Conservation (phyloP, 1,139 yeast genomes). For the Geotrichum klebahnii region DNA sequence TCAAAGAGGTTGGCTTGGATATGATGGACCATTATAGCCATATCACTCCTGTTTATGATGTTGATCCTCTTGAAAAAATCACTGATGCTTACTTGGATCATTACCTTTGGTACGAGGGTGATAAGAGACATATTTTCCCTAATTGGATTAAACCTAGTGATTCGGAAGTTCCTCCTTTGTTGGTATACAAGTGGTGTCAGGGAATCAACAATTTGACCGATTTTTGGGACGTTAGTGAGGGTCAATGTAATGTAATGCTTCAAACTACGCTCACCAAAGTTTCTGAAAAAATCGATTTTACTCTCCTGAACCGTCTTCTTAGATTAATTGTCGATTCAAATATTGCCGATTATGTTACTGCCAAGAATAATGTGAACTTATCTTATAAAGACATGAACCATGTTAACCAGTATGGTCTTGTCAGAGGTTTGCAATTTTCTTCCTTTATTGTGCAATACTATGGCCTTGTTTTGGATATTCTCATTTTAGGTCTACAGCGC, state of each 20-base stretch:
- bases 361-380: slow-evolving; percentile 78
- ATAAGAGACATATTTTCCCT: slow-evolving; percentile 81
- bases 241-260: slow-evolving; percentile 78
- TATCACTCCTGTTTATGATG: slow-evolving; percentile 76
- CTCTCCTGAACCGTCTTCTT: slow-evolving; percentile 74
- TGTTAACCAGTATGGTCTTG: slow-evolving; percentile 79
- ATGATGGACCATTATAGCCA: slow-evolving; percentile 91
- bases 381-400: slow-evolving; percentile 95
- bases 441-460: slow-evolving; percentile 87
- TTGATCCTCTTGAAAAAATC: slow-evolving; percentile 90
- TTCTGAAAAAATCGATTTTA: slow-evolving; percentile 82
- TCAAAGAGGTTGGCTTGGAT: slow-evolving; percentile 81
- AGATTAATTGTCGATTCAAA: slow-evolving; percentile 82
- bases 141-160: slow-evolving; percentile 96
- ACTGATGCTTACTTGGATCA: slow-evolving; percentile 96
- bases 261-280: slow-evolving; percentile 68
- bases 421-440: slow-evolving; percentile 85
- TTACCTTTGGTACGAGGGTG: slow-evolving; percentile 94
- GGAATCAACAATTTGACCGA: slow-evolving; percentile 77
- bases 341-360: slow-evolving; percentile 90
- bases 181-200: slow-evolving; percentile 92
- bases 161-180: slow-evolving; percentile 84
- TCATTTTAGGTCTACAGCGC: slow-evolving; percentile 78
- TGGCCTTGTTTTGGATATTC: slow-evolving; percentile 77
- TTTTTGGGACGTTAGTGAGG: slow-evolving; percentile 74